phyloP scores from a whole-genome alignment of 768 basidiomycete genomes.

The Panaeolus cyanescens region DNA sequence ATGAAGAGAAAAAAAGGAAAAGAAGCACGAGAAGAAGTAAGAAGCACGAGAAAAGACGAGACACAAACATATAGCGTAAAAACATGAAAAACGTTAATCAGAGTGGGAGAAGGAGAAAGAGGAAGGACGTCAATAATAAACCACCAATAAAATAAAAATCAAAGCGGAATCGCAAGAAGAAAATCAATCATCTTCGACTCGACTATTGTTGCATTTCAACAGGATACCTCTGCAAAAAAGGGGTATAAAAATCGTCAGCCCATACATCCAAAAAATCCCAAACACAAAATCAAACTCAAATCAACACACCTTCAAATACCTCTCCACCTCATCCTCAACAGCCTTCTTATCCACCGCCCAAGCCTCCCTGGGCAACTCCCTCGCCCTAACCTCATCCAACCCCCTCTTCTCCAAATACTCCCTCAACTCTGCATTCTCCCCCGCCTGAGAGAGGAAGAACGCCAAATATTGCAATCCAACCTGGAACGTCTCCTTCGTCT shows the following conservation, averaged over 20 bases:
- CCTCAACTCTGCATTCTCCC: slow-evolving; percentile 13
- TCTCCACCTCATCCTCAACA: slow-evolving; percentile 17
- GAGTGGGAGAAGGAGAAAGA: not conserved
- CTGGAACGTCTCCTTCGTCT: slow-evolving; percentile 28
- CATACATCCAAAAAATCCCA: not conserved
- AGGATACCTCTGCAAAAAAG: not conserved
- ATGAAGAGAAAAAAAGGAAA: not conserved
- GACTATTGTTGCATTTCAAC: not conserved
- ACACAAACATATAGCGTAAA: too few species aligned
- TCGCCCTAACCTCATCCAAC: slow-evolving; percentile 22
- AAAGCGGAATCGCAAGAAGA: not conserved
- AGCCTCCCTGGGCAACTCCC: slow-evolving; percentile 23
- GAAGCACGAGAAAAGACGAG: too few species aligned
- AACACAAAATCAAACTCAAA: not conserved
- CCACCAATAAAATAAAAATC: not conserved
- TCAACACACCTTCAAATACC: slow-evolving; percentile 17
- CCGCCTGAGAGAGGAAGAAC: slow-evolving; percentile 19
- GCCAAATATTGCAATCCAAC: slow-evolving; percentile 25
- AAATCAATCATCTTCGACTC: too few species aligned
- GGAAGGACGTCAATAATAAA: not conserved
- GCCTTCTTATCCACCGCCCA: slow-evolving; percentile 27
- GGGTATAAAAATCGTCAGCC: not conserved
- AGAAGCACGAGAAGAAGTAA: not conserved
- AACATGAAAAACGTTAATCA: too few species aligned
- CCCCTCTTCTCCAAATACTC: slow-evolving; percentile 16